Evolutionary conservation across 495 filamentous ascomycete species (phyloP), one percentile per base, ranked within the genome.

Genomic region (Achaetomiella virescens): DNA sequence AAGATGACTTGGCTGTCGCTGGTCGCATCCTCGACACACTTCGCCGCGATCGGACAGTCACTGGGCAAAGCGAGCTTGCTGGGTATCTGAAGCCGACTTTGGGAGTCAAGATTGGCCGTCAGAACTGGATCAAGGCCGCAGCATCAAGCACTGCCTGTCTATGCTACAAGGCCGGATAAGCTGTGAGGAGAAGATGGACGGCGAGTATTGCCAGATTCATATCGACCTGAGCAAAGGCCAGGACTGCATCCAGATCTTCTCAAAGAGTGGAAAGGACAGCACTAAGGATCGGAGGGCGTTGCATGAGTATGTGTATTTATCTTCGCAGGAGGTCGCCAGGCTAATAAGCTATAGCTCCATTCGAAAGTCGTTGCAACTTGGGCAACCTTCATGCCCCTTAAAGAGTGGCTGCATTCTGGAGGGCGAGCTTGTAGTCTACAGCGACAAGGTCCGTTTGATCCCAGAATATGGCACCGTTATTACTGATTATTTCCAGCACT

Each of bases 261-360:
- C 89, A 9, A 96, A 96, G 69, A 91, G 88, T 57, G 89, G 90
- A 36, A 92, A 91, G 62, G 88, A 95, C 58, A 91, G 89, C 8
- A 95, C 89, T 0, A 48, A 66, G 43, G 90, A 95, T 67, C 79
- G 87, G 25, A 63, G 63, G 21, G 77, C 72, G 9, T 68, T 93
- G 17, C 80, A 89, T 55, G 67, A 67, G 77, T 79, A 77, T 46
- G 76, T 60, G 6, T 10, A 15, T 37, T 14, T 22, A 10, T 4
- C 22, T 6, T 12, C 6, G 21, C 29, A 5, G 15, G 42, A 61
- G 46, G 59, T 36, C 7, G 25, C 2, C 20, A 27, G 18, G 33
- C 56, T 59, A 22, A 67, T 49, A 2, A 3, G 8, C 2, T 2
- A 31, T 21, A 79, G 76, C 5, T 62, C 73, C 0, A 79, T 86